Base-by-base conservation (phyloP, 1,284 basidiomycete species). In the Boletus sp. region DNA sequence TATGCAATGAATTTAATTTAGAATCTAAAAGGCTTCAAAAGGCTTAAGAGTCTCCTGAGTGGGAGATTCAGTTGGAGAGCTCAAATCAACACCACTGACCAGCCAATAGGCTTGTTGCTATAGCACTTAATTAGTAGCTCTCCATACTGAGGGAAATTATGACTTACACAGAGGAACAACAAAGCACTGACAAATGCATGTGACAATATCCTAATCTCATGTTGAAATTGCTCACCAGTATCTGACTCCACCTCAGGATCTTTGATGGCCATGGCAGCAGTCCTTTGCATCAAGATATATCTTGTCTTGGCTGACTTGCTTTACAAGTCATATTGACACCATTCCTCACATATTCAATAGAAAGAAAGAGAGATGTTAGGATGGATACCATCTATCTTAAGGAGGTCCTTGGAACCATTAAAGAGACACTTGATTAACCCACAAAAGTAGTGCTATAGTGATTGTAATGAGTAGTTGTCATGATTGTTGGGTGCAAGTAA, bases 311-410 rank as follows among this genome's bases (percentile, higher is more conserved):
- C 86, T 21, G 81, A 79, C 62, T 94, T 93, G 2, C 87, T 84
- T 67, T 93, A 86, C 52, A 87, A 84, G 10, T 93, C 94, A 56
- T 93, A 83, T 67, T 92, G 88, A 73, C 95, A 97, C 96, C 96
- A 98, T 67, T 97, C 95, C 73, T 95, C 92, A 69, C 95, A 95
- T 46, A 95, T 79, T 50, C 89, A 85, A 76, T 94, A 97, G 54
- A 97, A 79, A 11, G 88, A 84, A 11, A 95, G 80, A 67, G 94
- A 88, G 76, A 89, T 88, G 58, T 93, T 86, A 13, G 84, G 79
- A 7, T 91, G 87, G 57, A 93, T 87, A 72, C 88, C 81, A 60
- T 94, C 93, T 3, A 88, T 87, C 62, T 90, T 86, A 59, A 86
- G 88, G 31, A 93, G 77, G 47, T 84, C 84, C 7, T 88, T 86